A percentile compares a stretch with the other conserved stretches of the same genome.
phyloP scores from a whole-genome alignment of 164 flowering plant species.

The Vitis amurensis region DNA sequence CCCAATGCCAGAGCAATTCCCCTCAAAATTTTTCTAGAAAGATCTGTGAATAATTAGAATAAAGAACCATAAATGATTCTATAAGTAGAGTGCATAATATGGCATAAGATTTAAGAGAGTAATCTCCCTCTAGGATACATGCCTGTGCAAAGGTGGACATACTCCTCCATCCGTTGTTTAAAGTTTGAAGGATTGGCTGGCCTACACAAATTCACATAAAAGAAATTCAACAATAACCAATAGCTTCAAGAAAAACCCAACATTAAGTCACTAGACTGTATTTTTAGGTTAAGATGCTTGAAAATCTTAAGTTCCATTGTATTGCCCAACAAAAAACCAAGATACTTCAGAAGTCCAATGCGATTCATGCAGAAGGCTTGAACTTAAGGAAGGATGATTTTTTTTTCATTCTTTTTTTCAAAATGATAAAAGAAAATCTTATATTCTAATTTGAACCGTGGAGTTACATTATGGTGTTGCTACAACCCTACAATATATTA shows the following conservation, averaged over 20 bases:
- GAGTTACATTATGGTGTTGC: no score
- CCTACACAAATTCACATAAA: constrained; percentile 43
- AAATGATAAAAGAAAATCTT: no score
- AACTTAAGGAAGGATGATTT: no score
- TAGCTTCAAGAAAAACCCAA: not conserved
- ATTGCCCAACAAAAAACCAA: no score
- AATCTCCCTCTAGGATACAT: constrained; percentile 22
- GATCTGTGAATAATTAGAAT: constrained; percentile 41
- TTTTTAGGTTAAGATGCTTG: no score
- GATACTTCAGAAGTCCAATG: no score
- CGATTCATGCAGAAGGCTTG: no score
- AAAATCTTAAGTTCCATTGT: no score
- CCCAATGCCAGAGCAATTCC: constrained; percentile 93
- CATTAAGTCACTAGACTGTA: not conserved
- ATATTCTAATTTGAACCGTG: no score
- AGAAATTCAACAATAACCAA: not conserved
- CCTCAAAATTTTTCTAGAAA: constrained; percentile 77
- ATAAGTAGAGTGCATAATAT: not conserved
- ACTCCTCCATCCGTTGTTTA: constrained; percentile 69
- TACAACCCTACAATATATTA: no score
- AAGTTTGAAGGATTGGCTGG: constrained; percentile 68
- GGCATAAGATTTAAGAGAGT: not conserved
- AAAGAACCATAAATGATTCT: constrained; percentile 4
- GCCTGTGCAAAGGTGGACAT: constrained; percentile 75
- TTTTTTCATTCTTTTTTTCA: no score